Evolutionary conservation across 805 yeast genomes (phyloP).

Genomic region (Lachancea fermentati): DNA sequence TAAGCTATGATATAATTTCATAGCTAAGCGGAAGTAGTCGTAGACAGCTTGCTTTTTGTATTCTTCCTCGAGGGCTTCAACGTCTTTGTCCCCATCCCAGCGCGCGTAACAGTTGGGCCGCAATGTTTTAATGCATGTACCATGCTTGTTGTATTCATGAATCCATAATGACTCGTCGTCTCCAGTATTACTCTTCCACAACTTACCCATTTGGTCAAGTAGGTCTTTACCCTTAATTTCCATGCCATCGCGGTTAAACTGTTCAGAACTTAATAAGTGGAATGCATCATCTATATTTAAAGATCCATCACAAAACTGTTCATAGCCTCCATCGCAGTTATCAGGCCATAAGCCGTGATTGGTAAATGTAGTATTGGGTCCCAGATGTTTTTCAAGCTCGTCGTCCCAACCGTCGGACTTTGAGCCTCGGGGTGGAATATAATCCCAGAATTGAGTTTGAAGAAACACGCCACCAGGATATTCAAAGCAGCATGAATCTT

Average conservation of each 20-base stretch:
- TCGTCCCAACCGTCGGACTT: conserved; percentile 15
- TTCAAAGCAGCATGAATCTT: conserved; percentile 77
- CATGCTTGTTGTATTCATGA: conserved; percentile 93
- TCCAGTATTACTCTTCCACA: conserved; percentile 74
- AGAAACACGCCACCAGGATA: conserved; percentile 78
- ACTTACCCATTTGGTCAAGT: conserved; percentile 46
- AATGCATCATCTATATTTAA: conserved; percentile 50
- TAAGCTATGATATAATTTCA: conserved; percentile 48
- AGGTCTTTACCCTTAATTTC: conserved; percentile 46
- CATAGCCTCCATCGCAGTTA: conserved; percentile 75
- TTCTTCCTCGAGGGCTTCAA: conserved; percentile 5
- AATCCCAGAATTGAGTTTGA: conserved; percentile 93
- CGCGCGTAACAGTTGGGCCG: conserved; percentile 62
- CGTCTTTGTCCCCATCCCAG: conserved; percentile 18
- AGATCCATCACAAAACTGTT: conserved; percentile 67
- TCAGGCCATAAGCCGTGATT: conserved; percentile 90
- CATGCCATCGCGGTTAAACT: conserved; percentile 17
- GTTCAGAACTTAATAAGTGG: conserved; percentile 35
- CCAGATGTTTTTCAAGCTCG: conserved; percentile 37
- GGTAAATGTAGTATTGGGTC: conserved; percentile 68
- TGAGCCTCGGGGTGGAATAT: conserved; percentile 45
- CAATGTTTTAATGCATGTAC: conserved; percentile 82
- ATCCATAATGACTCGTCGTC: conserved; percentile 71
- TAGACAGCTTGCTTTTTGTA: conserved; percentile 41
- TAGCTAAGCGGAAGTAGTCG: conserved; percentile 62